Evolutionary conservation across 371 early-diverging fungal genomes (phyloP).

Genomic region (Basidiobolus meristosporus): DNA sequence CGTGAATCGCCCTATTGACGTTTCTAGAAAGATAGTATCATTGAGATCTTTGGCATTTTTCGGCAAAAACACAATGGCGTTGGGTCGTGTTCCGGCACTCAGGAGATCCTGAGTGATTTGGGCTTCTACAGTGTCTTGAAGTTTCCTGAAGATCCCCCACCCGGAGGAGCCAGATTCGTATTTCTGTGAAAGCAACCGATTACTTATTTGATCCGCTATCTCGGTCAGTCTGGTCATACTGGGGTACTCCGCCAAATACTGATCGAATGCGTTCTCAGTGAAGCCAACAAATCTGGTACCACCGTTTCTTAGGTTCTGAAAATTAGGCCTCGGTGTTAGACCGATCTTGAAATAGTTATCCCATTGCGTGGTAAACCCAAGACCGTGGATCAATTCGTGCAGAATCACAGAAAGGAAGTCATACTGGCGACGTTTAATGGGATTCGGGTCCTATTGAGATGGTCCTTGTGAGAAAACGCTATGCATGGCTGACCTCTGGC

Average conservation of each 20-base stretch:
- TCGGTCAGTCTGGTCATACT: neutral
- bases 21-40: conserved; percentile 10
- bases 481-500: too few relatives aligned
- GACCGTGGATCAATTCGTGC: conserved; percentile 41
- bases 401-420: conserved; percentile 31
- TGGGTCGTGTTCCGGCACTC: conserved; percentile 1
- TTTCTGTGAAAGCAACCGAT: neutral
- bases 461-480: too few relatives aligned
- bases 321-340: conserved; percentile 6
- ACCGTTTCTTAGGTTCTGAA: neutral
- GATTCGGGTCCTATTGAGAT: neutral
- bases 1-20: conserved; percentile 7
- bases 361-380: conserved; percentile 32
- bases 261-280: conserved; percentile 5
- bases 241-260: conserved; percentile 1
- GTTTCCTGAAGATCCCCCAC: too few relatives aligned
- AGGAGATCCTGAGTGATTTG: conserved; percentile 5
- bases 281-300: conserved; percentile 1
- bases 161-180: too few relatives aligned
- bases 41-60: conserved; percentile 1
- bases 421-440: conserved; percentile 16
- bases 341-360: conserved; percentile 8
- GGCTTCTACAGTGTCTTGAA: conserved; percentile 2
- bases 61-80: conserved; percentile 3
- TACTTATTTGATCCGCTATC: neutral